These are phyloP conservation scores for Solidago caesia DNA, from an alignment of 129 eudicot genomes.

Conservation along the genomic window DNA sequence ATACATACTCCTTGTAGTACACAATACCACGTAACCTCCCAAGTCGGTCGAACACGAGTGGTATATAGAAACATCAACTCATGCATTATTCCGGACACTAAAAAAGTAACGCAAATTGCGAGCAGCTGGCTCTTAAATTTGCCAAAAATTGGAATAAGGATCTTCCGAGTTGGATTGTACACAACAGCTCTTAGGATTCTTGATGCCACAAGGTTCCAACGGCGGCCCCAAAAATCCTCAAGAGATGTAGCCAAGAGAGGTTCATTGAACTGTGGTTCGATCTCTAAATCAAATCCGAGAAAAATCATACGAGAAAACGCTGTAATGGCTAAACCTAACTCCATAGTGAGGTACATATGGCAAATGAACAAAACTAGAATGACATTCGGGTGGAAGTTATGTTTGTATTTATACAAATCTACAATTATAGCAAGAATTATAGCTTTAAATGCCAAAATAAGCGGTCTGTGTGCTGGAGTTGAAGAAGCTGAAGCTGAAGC, in stretches of 20 bases:
- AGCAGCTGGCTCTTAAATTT: conserved; percentile 32
- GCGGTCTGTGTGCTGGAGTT: neutral
- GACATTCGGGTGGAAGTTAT: neutral
- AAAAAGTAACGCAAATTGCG: conserved; percentile 39
- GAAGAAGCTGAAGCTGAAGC: neutral
- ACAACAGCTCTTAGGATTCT: neutral
- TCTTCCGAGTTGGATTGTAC: neutral
- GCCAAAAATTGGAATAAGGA: conserved; percentile 10
- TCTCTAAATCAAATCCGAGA: neutral
- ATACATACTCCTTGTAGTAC: conserved; percentile 54
- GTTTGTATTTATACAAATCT: neutral
- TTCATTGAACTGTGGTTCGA: conserved; percentile 10
- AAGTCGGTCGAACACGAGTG: conserved; percentile 41
- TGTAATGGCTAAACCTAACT: neutral
- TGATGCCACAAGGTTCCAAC: conserved; percentile 14
- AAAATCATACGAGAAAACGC: neutral
- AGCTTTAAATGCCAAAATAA: neutral
- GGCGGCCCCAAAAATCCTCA: conserved; percentile 16
- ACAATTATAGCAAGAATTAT: neutral
- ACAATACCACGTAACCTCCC: conserved; percentile 56
- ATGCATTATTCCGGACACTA: conserved; percentile 68
- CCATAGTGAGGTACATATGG: conserved; percentile 6
- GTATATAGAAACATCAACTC: conserved; percentile 48
- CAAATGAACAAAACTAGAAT: neutral
- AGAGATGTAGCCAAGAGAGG: conserved; percentile 11